Evolutionary conservation across 2,329 filamentous ascomycete genomes (phyloP), one percentile per base, ranked within the genome.

Genomic region (Fusarium anguioides): DNA sequence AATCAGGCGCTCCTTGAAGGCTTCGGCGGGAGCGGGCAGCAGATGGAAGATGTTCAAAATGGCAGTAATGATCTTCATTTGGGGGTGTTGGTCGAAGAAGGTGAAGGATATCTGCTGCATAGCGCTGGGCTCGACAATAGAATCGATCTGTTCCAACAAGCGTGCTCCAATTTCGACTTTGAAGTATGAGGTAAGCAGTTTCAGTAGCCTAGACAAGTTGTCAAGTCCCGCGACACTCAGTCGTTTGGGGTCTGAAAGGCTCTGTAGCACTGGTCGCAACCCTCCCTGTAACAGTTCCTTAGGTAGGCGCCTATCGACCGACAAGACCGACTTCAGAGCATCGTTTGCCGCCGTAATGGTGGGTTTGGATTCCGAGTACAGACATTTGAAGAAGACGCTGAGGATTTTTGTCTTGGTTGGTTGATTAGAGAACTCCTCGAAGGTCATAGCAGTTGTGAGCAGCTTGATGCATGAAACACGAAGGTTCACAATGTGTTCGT

Each of bases 11-110:
- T 94, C 93, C 78, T 98, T 94, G 77, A 99, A 99, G 17, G 90
- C 89, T 61, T 94, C 92, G 3, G 96, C 96, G 11, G 93, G 93
- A 0, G 93, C 86, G 0, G 96, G 96, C 6, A 99, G 84, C n/a
- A 99, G 85, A 76, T 98, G 94, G 77, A 99, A 99, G 56, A 99
- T 95, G 75, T 97, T 96, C 77, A 99, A 91, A 52, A 98, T 96
- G 0, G 95, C 93, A 4, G 94, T 92, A 35, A 98, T 93, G 44
- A 98, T 91, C 80, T 96, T 97, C 91, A 99, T 97, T 70, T 93
- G 90, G 15, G 88, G 87, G 71, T 96, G 92, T 75, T 98, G 94
- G 77, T 99, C 96, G 60, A 98, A 93, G 69, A 97, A 90, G 3
- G 91, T 94, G 78, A 99, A 99, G 0, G 95, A 97, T 3, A 96